Percentiles rank a stretch among this genome's conserved stretches.
Conservation (phyloP, 106 monocot species). For the Dendrobium chrysotoxum region DNA sequence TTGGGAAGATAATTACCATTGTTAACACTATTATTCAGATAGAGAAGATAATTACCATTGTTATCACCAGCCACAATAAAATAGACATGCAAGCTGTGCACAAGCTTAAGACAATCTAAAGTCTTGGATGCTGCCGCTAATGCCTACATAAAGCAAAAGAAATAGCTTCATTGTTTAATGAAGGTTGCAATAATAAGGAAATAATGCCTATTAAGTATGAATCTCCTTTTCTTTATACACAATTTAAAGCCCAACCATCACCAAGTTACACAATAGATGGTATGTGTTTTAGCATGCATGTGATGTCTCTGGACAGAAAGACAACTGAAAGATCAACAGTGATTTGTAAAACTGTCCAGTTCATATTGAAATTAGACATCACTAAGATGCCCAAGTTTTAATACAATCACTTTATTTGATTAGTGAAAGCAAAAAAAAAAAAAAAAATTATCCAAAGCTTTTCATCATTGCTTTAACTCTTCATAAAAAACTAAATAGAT, state of each 20-base stretch:
- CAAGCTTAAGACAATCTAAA: constrained; percentile 80
- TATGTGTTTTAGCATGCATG: neutral
- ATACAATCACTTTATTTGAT: neutral
- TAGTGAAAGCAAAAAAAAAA: neutral
- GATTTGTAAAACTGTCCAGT: neutral
- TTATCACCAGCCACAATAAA: constrained; percentile 80
- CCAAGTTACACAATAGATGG: neutral
- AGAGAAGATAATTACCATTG: constrained; percentile 34
- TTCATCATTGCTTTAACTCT: neutral
- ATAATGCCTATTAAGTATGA: neutral
- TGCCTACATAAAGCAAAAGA: constrained; percentile 42
- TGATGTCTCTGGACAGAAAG: neutral
- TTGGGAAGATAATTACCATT: constrained; percentile 32
- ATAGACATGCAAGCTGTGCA: constrained; percentile 81
- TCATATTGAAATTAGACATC: neutral
- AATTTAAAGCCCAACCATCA: neutral
- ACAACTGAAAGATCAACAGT: neutral
- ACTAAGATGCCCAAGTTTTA: neutral
- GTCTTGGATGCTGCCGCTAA: constrained; percentile 92
- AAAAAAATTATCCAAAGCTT: neutral
- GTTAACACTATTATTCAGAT: constrained; percentile 29
- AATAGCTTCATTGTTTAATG: neutral
- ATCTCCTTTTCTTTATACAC: neutral
- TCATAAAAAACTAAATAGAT: neutral
- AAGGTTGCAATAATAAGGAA: neutral